Base-by-base conservation (phyloP, 495 filamentous ascomycete species). In the Viridothelium virens region DNA sequence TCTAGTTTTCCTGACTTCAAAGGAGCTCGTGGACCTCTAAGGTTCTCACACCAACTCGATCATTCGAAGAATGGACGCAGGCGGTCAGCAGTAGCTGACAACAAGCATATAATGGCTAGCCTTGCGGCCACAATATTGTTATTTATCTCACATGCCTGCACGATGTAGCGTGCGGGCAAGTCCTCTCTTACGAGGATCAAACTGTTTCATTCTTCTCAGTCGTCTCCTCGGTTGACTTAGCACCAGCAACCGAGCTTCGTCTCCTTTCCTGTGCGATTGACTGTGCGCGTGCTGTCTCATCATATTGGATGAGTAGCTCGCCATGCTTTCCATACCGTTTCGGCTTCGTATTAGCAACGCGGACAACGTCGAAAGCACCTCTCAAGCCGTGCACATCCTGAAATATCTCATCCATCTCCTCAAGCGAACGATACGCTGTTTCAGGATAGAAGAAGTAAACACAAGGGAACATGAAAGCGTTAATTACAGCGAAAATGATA, bases 301-400 rank as follows among this genome's bases (percentile, higher is more conserved):
- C 70, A 36, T 67, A 74, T 9, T 46, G 16, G 62, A 74, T 70
- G 1, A 74, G 63, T 11, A 74, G 65, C 38, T 72, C 68, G 12
- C 89, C 89, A 53, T 87, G 82, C 77, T 85, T 85, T 65, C 86
- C 88, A 73, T 89, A 91, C 67, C 89, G 83, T 36, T 81, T 80
- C 7, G 89, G 88, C 74, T 88, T 83, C 1, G 81, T 75, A 11
- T 75, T 68, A 7, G 89, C 88, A 34, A 84, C 76, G 50, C 76
- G 70, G 2, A 91, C 88, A 34, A 90, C 82, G 11, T 79, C 76
- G 69, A 89, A 85, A 64, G 65, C 68, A n/a, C 70, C 70, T 41
- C 44, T 53, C 3, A 68, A 53, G 12, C 71, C 65, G 31, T 65
- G 39, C 14, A 66, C 65, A 37, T 69, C 62, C 41, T 76, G 72